Conservation (phyloP, 1,284 basidiomycete genomes). For the Cryptococcus sp. region DNA sequence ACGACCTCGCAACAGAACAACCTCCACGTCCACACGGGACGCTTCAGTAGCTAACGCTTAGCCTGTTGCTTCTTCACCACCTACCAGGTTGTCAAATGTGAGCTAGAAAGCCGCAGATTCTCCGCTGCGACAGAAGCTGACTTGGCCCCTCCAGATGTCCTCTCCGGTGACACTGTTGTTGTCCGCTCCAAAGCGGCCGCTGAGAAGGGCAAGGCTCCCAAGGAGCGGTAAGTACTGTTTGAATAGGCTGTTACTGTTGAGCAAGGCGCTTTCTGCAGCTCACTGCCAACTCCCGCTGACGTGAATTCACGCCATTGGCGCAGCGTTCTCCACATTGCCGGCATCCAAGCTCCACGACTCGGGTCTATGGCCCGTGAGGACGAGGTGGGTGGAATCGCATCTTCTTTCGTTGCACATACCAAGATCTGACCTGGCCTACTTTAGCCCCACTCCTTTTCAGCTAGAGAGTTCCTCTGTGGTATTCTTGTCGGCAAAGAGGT, state of each 20-base stretch:
- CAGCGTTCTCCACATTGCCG: conserved; percentile 81
- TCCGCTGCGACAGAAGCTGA: no score
- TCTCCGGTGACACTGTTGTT: conserved; percentile 83
- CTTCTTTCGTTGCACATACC: background rate
- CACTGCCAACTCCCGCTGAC: background rate
- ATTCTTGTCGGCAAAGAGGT: conserved; percentile 82
- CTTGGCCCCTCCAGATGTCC: conserved; percentile 59
- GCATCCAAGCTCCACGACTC: conserved; percentile 73
- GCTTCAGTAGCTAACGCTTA: conserved; percentile 7
- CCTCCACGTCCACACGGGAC: no score
- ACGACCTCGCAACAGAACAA: no score
- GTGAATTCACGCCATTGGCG: background rate
- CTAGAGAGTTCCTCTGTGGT: conserved; percentile 84
- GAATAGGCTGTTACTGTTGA: no score
- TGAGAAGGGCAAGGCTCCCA: conserved; percentile 75
- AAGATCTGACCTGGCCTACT: background rate
- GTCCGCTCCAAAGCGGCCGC: conserved; percentile 67
- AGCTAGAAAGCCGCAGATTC: conserved; percentile 2
- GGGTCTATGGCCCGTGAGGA: conserved; percentile 78
- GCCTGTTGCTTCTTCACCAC: background rate
- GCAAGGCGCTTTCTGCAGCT: background rate
- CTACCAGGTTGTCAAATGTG: conserved; percentile 48
- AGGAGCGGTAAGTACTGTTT: conserved; percentile 65
- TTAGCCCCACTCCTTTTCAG: conserved; percentile 85
- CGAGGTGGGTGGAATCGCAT: conserved; percentile 61